Base-by-base conservation (phyloP, 73 alveolate genomes). In the Paraurostyla sp. region DNA sequence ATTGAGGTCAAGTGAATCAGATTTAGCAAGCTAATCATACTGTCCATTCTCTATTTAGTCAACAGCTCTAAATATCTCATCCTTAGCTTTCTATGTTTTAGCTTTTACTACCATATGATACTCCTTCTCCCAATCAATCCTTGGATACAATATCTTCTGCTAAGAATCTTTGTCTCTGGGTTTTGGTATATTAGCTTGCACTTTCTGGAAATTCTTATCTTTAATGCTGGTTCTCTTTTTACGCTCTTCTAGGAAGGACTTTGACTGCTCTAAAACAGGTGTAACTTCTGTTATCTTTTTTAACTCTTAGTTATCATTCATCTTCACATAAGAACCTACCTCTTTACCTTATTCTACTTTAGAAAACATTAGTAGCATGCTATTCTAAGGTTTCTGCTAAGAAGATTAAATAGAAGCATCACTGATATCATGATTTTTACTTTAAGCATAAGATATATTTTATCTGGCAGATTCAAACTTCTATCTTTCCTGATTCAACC, bases 261-360 rank as follows among this genome's bases (percentile, higher is more conserved):
- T 16, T 2, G 82, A 65, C 25, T 65, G 58, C 41, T 65, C 82
- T 65, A 65, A 38, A 22, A 38, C 41, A 11, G 18, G 82, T 13
- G 7, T 18, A 4, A 40, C 82, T 65, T 65, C 82, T 20, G 7
- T 1, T 1, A 65, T 65, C 41, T 65, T 1, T 30, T 65, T 16
- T 1, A 65, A 40, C 50, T 30, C 50, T 13, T 45, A 60, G 16
- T 60, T 7, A 6, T 60, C 50, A 60, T 60, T 33, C 16, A 60
- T 7, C 25, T 35, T 65, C 1, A 35, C 58, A 40, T 65, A 65
- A 38, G 38, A 22, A 18, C 60, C 82, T 11, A 65, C 58, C 25
- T 65, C 82, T 65, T 65, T 65, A 33, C 82, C 82, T 38, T 65
- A 38, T 38, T 65, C 82, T 11, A 65, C 82, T 40, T 65, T 65